These are phyloP conservation scores for Psophocarpus tetragonolobus DNA, from an alignment of 306 rosid genomes.

Conservation along the genomic window DNA sequence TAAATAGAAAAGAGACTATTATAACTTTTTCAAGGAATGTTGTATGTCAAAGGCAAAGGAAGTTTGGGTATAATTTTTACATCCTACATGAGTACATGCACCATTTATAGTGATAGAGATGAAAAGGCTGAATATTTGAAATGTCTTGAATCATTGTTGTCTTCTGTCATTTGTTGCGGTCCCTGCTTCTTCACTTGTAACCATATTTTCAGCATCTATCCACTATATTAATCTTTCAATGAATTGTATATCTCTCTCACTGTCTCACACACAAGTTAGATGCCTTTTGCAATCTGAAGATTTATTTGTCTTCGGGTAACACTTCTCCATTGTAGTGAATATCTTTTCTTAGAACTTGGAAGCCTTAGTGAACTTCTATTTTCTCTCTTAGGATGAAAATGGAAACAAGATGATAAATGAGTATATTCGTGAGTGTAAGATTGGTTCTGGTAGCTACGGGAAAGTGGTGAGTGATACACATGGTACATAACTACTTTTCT, in stretches of 20 bases:
- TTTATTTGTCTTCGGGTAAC: conserved; percentile 12
- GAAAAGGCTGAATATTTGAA: neutral
- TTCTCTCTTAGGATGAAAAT: conserved; percentile 73
- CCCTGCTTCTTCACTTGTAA: neutral
- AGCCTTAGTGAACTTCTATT: conserved; percentile 6
- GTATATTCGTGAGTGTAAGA: conserved; percentile 85
- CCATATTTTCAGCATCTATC: neutral
- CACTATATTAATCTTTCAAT: neutral
- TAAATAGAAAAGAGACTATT: neutral
- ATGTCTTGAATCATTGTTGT: neutral
- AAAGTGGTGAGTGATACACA: conserved; percentile 78
- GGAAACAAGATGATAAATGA: conserved; percentile 94
- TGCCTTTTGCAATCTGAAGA: conserved; percentile 2
- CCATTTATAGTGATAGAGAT: neutral
- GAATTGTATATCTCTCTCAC: neutral
- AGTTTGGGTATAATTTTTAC: neutral
- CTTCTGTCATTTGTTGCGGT: neutral
- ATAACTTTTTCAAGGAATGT: neutral
- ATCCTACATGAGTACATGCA: neutral
- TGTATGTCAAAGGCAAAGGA: neutral
- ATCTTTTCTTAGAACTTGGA: neutral
- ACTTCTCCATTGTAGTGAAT: neutral
- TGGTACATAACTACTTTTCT: neutral
- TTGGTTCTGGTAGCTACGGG: conserved; percentile 98
- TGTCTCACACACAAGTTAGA: neutral